Percentiles rank a stretch among this genome's conserved stretches.
These are phyloP conservation scores for Moesziomyces globuligerus DNA, from an alignment of 1,284 basidiomycete genomes.

Conservation along the genomic window DNA sequence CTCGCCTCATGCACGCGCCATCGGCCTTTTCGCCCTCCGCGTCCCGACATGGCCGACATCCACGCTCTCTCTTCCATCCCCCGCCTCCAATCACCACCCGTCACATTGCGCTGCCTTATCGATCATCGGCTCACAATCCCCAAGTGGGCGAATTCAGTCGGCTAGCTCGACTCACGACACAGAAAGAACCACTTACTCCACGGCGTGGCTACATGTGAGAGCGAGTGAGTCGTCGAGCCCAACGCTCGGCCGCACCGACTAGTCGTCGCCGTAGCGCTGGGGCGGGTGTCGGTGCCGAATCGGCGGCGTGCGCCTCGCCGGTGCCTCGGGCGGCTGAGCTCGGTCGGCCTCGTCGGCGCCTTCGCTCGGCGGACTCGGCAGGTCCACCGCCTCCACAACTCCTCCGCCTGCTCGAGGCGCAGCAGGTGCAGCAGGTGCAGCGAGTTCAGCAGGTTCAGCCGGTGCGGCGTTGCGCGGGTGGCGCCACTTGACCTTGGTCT, in stretches of 20 bases:
- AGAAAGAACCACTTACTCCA: not conserved
- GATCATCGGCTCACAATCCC: not conserved
- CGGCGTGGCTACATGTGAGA: too few relatives aligned
- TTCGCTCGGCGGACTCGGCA: conserved; percentile 1
- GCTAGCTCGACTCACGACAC: not conserved
- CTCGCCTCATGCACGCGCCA: not conserved
- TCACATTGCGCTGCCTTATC: not conserved
- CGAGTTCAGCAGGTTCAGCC: not conserved
- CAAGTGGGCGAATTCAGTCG: not conserved
- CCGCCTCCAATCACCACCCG: not conserved
- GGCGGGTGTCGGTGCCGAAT: conserved; percentile 23
- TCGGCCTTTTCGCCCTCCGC: conserved; percentile 30
- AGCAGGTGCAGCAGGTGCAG: not conserved
- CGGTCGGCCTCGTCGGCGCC: conserved; percentile 3
- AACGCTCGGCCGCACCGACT: too few relatives aligned
- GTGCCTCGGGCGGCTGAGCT: conserved; percentile 5
- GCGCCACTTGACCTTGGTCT: conserved; percentile 18
- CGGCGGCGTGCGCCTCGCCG: conserved; percentile 16
- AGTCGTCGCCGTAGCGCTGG: conserved; percentile 13
- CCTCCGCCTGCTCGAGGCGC: not conserved
- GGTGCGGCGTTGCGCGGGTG: not conserved
- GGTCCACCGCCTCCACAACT: not conserved
- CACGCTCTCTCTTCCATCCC: conserved; percentile 5
- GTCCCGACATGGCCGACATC: conserved; percentile 23
- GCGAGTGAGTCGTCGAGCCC: too few relatives aligned